These are phyloP conservation scores for Plantago major DNA, from an alignment of 257 asterid genomes.

Conservation along the genomic window DNA sequence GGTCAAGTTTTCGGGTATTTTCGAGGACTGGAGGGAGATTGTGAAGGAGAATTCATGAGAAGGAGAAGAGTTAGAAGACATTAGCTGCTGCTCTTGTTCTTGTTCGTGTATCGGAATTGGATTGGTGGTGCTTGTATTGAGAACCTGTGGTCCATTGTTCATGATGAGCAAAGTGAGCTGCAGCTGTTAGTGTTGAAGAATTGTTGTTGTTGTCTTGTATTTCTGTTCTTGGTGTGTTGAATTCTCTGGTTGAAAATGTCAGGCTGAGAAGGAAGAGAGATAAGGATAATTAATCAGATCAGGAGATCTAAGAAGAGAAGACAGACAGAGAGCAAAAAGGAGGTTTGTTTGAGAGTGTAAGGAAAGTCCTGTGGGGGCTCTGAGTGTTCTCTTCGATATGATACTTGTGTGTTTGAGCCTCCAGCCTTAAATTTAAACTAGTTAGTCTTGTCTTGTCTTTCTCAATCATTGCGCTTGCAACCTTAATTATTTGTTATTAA, in stretches of 20 bases:
- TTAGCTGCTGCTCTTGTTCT: conserved; percentile 3
- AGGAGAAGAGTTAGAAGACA: conserved; percentile 63
- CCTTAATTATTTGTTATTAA: too few species aligned
- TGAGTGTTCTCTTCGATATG: too few species aligned
- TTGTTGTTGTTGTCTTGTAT: conserved; percentile 9
- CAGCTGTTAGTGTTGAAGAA: not conserved
- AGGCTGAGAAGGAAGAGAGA: conserved; percentile 20
- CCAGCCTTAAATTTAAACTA: too few species aligned
- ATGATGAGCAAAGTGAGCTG: not conserved
- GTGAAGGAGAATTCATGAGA: conserved; percentile 89
- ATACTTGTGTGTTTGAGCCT: too few species aligned
- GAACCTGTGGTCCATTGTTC: conserved; percentile 22
- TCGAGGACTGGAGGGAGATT: conserved; percentile 46
- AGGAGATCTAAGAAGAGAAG: conserved; percentile 19
- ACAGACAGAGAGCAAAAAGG: not conserved
- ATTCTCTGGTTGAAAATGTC: conserved; percentile 11
- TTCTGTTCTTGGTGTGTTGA: too few species aligned
- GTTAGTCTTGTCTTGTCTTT: too few species aligned
- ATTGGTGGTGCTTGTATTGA: conserved; percentile 20
- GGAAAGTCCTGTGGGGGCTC: too few species aligned
- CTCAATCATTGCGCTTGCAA: too few species aligned
- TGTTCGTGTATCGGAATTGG: too few species aligned
- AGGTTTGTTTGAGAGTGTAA: conserved; percentile 1
- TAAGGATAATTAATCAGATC: conserved; percentile 43
- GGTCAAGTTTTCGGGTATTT: conserved; percentile 41